Evolutionary conservation across 306 rosid species (phyloP), one percentile per base, ranked within the genome.

Genomic region (Cercis canadensis): DNA sequence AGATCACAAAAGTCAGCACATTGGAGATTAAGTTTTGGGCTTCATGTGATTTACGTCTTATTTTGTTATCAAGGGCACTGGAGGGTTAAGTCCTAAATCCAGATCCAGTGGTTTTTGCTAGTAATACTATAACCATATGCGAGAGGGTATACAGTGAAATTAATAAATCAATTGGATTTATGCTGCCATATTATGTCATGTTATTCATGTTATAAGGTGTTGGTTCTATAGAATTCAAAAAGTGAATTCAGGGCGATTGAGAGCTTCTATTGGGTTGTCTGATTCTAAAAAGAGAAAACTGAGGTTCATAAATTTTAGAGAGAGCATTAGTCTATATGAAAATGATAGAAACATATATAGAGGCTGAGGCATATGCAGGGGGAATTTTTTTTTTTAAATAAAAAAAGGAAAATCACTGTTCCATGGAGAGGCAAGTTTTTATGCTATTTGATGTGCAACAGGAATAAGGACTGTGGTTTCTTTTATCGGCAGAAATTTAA

Each of bases 351-450:
- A 31, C 47, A 29, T 36, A 46, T 2, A 2, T 31, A 59, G 63
- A 57, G 49, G n/a, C 46, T 78, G 31, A 11, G 39, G 44, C 58
- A 65, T 16, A 46, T 71, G 40, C 40, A 12, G 73, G 44, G 73
- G 44, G 32, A 11, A 49, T 24, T 24, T 1, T 24, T 24, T 1
- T 24, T 24, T 24, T 24, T 24, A n/a, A n/a, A 24, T 24, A 2
- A 0, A 37, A 3, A 8, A 37, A 37, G 43, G 43, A 37, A 50
- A 67, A 43, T 57, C 13, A 39, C 21, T 15, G 37, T 51, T 72
- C 37, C 36, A 57, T 41, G 9, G 18, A 36, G 6, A 17, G 61
- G 18, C 11, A 32, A 1, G 17, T 57, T 13, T 1, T 14, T 57
- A 8, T 34, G 3, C 6, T 57, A 57, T 7, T 57, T 34, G 19